Evolutionary conservation across 73 alveolate species (phyloP).

Genomic region (Durusdinium trenchii): DNA sequence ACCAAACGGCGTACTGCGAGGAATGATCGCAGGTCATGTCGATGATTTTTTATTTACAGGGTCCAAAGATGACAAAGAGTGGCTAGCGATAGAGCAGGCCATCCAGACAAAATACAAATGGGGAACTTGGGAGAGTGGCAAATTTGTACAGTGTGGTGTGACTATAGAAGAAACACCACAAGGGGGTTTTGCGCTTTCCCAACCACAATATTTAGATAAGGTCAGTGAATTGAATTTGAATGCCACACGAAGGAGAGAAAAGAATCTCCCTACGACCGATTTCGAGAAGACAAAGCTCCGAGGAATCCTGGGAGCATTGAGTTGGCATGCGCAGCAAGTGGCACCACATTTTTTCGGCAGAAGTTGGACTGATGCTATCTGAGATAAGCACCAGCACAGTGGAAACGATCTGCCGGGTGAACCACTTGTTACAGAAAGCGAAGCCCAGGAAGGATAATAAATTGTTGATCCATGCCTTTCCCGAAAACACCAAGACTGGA

Average conservation of each 20-base stretch:
- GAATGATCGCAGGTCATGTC: conserved; percentile 31
- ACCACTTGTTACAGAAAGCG: neutral
- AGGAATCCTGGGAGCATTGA: neutral
- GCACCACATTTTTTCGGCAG: neutral
- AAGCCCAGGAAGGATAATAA: neutral
- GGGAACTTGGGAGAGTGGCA: conserved; percentile 10
- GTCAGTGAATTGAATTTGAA: neutral
- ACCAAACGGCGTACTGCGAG: neutral
- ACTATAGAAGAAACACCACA: neutral
- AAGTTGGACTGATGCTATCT: neutral
- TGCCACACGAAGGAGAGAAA: neutral
- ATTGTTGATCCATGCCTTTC: neutral
- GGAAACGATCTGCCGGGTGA: neutral
- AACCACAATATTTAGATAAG: neutral
- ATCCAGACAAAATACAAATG: conserved; percentile 2
- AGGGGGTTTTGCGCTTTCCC: neutral
- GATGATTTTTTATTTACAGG: conserved; percentile 29
- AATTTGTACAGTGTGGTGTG: conserved; percentile 37
- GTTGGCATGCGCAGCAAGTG: conserved; percentile 15
- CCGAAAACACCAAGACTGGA: neutral
- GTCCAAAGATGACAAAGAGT: neutral
- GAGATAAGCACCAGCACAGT: neutral
- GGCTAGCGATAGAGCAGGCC: neutral
- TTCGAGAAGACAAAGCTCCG: neutral
- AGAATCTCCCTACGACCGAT: neutral